A percentile compares a stretch with the other conserved stretches of the same genome.
Evolutionary conservation across 2,329 filamentous ascomycete species (phyloP).

Genomic region (Penicillium sp.): DNA sequence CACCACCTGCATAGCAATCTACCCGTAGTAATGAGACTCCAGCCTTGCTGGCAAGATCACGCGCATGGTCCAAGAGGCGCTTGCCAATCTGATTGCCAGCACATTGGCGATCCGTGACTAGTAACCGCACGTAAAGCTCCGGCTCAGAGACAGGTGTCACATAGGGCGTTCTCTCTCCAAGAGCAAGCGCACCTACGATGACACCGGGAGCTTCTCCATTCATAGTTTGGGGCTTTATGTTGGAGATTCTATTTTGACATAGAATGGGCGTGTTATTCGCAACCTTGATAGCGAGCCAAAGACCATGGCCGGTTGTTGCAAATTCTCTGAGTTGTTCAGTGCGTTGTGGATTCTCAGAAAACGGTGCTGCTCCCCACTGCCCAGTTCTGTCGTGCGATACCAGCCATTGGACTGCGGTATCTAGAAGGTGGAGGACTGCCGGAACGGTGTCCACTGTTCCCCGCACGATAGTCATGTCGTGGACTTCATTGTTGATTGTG

Average conservation of each 20-base stretch:
- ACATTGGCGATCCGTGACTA: slow-evolving; percentile 10
- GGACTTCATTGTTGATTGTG: neutral
- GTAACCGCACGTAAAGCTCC: slow-evolving; percentile 12
- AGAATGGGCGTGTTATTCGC: neutral
- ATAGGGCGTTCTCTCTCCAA: slow-evolving; percentile 13
- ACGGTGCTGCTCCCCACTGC: slow-evolving; percentile 11
- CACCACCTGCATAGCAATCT: slow-evolving; percentile 13
- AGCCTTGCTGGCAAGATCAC: slow-evolving; percentile 5
- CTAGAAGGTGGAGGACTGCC: slow-evolving; percentile 11
- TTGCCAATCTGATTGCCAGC: slow-evolving; percentile 7
- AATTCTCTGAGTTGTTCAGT: slow-evolving; percentile 12
- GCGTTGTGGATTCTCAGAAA: slow-evolving; percentile 11
- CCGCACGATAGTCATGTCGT: slow-evolving; percentile 4
- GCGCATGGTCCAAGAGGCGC: slow-evolving; percentile 13
- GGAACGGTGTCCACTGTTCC: slow-evolving; percentile 8
- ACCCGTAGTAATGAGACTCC: slow-evolving; percentile 11
- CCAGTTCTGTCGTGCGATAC: slow-evolving; percentile 7
- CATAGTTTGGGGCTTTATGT: neutral
- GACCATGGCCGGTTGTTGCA: slow-evolving; percentile 10
- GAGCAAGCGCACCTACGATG: slow-evolving; percentile 10
- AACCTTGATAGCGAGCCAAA: slow-evolving; percentile 11
- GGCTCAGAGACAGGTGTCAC: slow-evolving; percentile 10
- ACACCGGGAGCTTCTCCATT: neutral
- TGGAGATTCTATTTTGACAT: neutral
- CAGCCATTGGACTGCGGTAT: slow-evolving; percentile 12